Conservation (phyloP, 169 alveolate genomes). For the Plasmodium blacklocki region DNA sequence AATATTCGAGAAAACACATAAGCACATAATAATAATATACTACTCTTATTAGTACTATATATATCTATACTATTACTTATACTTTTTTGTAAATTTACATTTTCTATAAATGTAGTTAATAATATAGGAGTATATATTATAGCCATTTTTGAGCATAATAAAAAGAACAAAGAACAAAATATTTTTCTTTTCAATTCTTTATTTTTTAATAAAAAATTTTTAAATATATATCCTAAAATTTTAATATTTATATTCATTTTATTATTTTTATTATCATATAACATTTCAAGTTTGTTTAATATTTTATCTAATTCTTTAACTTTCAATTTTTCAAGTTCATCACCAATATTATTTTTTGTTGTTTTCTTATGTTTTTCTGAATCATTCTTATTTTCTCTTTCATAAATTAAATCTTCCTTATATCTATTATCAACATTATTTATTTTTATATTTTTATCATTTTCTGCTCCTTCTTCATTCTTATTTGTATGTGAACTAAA, state of each 20-base stretch:
- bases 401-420: background rate
- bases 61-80: background rate
- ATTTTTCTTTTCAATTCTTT: conserved; percentile 62
- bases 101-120: conserved; percentile 71
- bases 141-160: conserved; percentile 72
- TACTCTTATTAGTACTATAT: conserved; percentile 8
- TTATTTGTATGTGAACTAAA: conserved; percentile 4
- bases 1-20: conserved; percentile 63
- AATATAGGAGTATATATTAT: conserved; percentile 65
- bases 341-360: background rate
- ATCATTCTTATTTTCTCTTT: background rate
- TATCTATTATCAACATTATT: background rate
- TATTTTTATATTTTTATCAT: background rate
- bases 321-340: conserved; percentile 16
- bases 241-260: conserved; percentile 56
- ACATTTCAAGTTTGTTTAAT: conserved; percentile 24
- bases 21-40: conserved; percentile 37
- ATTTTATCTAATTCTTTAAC: conserved; percentile 58
- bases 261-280: conserved; percentile 40
- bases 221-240: conserved; percentile 72
- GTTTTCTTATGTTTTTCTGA: background rate
- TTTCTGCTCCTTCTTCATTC: background rate
- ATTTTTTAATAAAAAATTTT: conserved; percentile 69
- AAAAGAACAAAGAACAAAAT: conserved; percentile 59
- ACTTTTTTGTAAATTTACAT: conserved; percentile 68